phyloP scores from a whole-genome alignment of 2,329 filamentous ascomycete species.

The Trichoderma sp. region DNA sequence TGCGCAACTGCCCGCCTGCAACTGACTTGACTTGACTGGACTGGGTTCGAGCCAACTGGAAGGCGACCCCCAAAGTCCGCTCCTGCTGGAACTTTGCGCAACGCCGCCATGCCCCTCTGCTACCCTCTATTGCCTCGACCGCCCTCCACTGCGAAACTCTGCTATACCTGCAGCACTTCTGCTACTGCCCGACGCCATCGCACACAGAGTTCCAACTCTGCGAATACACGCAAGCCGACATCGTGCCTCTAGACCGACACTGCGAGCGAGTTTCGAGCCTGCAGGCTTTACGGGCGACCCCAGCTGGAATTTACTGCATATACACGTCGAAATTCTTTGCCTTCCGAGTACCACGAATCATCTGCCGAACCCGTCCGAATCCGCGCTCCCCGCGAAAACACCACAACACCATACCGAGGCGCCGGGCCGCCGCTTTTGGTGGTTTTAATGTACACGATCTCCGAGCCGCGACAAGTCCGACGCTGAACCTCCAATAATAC shows the following conservation, averaged over 20 bases:
- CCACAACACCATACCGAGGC: conserved; percentile 16
- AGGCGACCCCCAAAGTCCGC: conserved; percentile 27
- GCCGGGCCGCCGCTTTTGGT: conserved; percentile 19
- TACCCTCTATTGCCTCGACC: background rate
- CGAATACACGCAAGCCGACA: background rate
- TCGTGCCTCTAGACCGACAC: background rate
- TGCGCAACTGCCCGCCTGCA: conserved; percentile 19
- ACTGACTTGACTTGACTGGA: background rate
- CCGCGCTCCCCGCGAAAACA: too few species aligned
- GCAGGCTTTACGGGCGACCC: background rate
- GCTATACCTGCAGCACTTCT: conserved; percentile 14
- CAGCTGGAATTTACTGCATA: background rate
- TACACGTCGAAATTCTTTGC: background rate
- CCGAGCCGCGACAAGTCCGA: conserved; percentile 1
- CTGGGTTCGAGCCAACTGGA: too few species aligned
- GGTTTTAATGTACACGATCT: conserved; percentile 22
- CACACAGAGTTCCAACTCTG: conserved; percentile 17
- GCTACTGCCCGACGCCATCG: conserved; percentile 12
- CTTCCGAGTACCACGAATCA: background rate
- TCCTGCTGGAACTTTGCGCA: conserved; percentile 3
- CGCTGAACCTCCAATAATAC: conserved; percentile 4
- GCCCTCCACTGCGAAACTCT: too few species aligned
- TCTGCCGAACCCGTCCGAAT: too few species aligned
- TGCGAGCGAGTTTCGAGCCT: too few species aligned
- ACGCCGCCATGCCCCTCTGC: conserved; percentile 25